Evolutionary conservation across 441 rosid species (phyloP), one percentile per base, ranked within the genome.

Genomic region (Arabidopsis lyrata): DNA sequence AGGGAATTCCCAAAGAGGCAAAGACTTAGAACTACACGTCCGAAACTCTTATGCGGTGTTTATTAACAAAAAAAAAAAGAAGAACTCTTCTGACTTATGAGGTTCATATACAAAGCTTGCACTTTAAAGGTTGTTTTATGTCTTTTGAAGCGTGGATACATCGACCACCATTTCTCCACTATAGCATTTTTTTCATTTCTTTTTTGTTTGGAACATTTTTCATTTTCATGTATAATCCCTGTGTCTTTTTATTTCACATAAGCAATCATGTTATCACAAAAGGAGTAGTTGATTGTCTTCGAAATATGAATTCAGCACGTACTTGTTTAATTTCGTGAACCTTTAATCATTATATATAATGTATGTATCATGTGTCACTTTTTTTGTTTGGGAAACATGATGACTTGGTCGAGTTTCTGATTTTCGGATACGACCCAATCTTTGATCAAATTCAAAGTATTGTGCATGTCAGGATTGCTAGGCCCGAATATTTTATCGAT

Each of bases 401-500:
- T 44, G 18, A 27, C 38, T 44, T 44, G 41, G 1, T 29, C 31
- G 67, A 63, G 41, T 45, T 31, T 10, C 11, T 44, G 3, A 44
- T 5, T 11, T 39, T 60, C 18, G 35, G 35, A 60, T 60, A 60
- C 67, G 67, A 63, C 27, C 67, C 67, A 24, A 63, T 44, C 5
- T 29, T n/a, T n/a, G 29, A 63, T 32, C 27, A 63, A 63, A 24
- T 44, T 9, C 68, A 63, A 45, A 47, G 55, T 63, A 31, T 45
- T 45, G 54, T 45, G 15, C 54, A 63, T 63, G 4, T 63, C 52
- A 6, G 27, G 39, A 42, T 8, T 39, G 44, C 44, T 11, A 12
- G n/a, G 44, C n/a, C n/a, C 41, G 10, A 36, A 22, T 22, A 22
- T 22, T 22, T 22, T 2, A 22, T 22, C 24, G 24, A 22, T 35